Conservation (phyloP, 805 yeast genomes). For the Lachancea kluyveri region DNA sequence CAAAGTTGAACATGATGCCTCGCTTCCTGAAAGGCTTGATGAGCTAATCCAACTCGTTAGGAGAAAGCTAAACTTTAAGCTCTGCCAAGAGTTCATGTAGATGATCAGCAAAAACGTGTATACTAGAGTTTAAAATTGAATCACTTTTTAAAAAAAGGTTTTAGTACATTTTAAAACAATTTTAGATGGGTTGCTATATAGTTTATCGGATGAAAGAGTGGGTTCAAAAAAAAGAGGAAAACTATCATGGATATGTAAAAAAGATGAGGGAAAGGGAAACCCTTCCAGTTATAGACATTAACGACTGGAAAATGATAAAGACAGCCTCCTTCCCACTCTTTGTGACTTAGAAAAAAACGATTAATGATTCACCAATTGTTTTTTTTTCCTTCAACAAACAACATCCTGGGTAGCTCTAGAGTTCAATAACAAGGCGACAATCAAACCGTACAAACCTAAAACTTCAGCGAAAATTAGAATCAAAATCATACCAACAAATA, state of each 20-base stretch:
- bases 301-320: too few relatives aligned
- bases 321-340: constrained; percentile 1
- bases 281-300: too few relatives aligned
- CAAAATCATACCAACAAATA: constrained; percentile 97
- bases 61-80: constrained; percentile 20
- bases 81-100: constrained; percentile 29
- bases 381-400: constrained; percentile 46
- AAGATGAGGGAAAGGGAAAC: not conserved
- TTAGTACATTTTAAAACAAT: constrained; percentile 2
- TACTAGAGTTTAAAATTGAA: too few relatives aligned
- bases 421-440: constrained; percentile 95
- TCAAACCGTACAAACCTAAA: constrained; percentile 95
- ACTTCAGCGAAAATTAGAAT: constrained; percentile 99
- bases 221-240: not conserved
- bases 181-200: constrained; percentile 2
- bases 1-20: constrained; percentile 3
- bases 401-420: constrained; percentile 96
- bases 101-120: too few relatives aligned
- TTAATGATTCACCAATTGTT: too few relatives aligned
- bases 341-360: not conserved
- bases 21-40: constrained; percentile 15
- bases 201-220: constrained; percentile 1
- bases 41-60: constrained; percentile 17
- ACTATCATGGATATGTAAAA: not conserved
- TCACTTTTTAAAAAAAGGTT: too few relatives aligned